Evolutionary conservation across 345 rosid species (phyloP).

Genomic region (Melaleuca alternifolia): DNA sequence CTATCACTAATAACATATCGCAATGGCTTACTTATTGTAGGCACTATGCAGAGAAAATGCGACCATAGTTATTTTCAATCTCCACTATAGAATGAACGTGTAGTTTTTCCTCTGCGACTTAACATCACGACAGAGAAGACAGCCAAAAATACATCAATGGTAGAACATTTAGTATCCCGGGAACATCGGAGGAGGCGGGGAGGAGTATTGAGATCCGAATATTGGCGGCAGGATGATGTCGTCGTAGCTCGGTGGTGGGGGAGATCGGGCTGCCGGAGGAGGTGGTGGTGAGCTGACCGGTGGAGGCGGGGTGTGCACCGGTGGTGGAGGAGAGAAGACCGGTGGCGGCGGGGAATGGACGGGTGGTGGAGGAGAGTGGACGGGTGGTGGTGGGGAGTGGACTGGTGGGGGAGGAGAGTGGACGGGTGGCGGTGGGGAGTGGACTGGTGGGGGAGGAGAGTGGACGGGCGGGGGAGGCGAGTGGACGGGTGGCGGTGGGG

Average conservation of each 20-base stretch:
- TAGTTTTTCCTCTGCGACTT: not conserved
- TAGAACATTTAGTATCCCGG: slow-evolving; percentile 44
- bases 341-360: slow-evolving; percentile 1
- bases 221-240: slow-evolving; percentile 41
- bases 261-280: slow-evolving; percentile 4
- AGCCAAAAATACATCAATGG: not conserved
- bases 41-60: not conserved
- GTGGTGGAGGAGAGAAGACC: slow-evolving; percentile 9
- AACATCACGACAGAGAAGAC: not conserved
- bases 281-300: slow-evolving; percentile 3
- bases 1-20: not conserved
- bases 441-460: not conserved
- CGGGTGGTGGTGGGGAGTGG: not conserved
- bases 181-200: slow-evolving; percentile 78
- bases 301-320: slow-evolving; percentile 10
- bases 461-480: slow-evolving; percentile 17
- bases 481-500: not conserved
- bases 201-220: slow-evolving; percentile 52
- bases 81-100: not conserved
- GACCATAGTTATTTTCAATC: not conserved
- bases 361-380: not conserved
- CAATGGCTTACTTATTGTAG: not conserved
- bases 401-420: not conserved
- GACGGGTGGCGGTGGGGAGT: slow-evolving; percentile 4
- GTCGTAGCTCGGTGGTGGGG: slow-evolving; percentile 17